phyloP scores from a whole-genome alignment of 805 yeast species.

The Candida xyloterini region DNA sequence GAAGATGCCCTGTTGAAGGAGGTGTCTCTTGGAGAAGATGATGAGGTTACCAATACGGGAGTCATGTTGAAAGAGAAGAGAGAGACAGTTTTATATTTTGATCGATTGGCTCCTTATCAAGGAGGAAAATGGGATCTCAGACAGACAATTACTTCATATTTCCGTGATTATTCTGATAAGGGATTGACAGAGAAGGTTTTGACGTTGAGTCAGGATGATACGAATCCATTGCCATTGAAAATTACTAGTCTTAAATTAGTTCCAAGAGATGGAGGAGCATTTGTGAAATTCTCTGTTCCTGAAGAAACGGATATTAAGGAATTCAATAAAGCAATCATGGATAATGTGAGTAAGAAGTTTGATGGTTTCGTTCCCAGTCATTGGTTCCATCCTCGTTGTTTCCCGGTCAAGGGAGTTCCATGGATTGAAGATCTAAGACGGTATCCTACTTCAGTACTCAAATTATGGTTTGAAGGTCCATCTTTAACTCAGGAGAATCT shows the following conservation, averaged over 20 bases:
- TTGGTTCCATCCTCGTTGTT: conserved; percentile 52
- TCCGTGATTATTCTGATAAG: conserved; percentile 38
- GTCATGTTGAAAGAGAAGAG: conserved; percentile 47
- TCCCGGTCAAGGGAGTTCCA: conserved; percentile 85
- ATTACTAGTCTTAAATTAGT: conserved; percentile 66
- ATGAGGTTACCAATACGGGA: conserved; percentile 54
- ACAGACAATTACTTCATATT: conserved; percentile 40
- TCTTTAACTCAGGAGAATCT: conserved; percentile 72
- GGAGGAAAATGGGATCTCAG: conserved; percentile 44
- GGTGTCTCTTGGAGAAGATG: conserved; percentile 53
- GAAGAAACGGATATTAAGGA: conserved; percentile 46
- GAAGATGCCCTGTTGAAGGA: conserved; percentile 32
- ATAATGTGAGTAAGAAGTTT: conserved; percentile 31
- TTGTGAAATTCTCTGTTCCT: conserved; percentile 72
- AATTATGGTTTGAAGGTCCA: conserved; percentile 73
- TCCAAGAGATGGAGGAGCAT: conserved; percentile 89
- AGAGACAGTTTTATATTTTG: conserved; percentile 56
- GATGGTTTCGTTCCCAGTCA: conserved; percentile 36
- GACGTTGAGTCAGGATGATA: conserved; percentile 38
- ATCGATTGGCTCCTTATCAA: conserved; percentile 46
- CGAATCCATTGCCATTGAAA: conserved; percentile 30
- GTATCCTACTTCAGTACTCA: conserved; percentile 60
- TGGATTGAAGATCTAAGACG: conserved; percentile 94
- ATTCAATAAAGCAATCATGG: conserved; percentile 47
- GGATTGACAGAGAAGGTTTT: conserved; percentile 30